Evolutionary conservation across 495 filamentous ascomycete genomes (phyloP), one percentile per base, ranked within the genome.

Genomic region (Physcia stellaris): DNA sequence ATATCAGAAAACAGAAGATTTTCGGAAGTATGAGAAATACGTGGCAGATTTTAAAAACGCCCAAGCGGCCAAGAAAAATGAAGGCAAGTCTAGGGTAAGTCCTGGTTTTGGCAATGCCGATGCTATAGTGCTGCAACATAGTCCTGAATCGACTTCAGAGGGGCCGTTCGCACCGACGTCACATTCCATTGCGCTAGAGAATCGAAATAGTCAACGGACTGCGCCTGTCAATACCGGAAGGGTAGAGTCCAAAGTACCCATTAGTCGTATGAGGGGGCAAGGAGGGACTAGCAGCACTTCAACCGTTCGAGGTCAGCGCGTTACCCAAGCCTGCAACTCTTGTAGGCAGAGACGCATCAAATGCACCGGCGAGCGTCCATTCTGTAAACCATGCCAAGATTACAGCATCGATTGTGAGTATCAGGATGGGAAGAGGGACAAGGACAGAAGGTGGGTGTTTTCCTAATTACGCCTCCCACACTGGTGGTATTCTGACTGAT

Each of bases 361-460:
- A 49, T 76, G 72, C 46, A 67, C 66, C 24, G 73, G 71, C 16
- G 67, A 63, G 13, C 61, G 62, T 41, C 69, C 68, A 32, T 60
- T 54, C 3, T 79, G 74, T 39, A 57, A 63, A 24, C 70, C 75
- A 40, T 79, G 74, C 42, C 48, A 57, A 29, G 64, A 70, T 31
- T 64, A 63, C 22, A 60, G 60, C 13, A 54, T 66, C 15, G 52
- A 54, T 10, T 79, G 74, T 44, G 59, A 53, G 35, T 77, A 76
- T 51, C 66, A 60, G 2, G 66, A 71, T 47, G 68, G 69, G 10
- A 77, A 74, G 46, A 59, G 70, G 50, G 73, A 77, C 40, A 62
- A 62, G 35, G 68, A 60, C 12, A 73, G 66, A 50, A 65, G 63
- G 71, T 74, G 46, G 37, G 58, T n/a, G n/a, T n/a, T n/a, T n/a